These are phyloP conservation scores for Ogataea pini DNA, from an alignment of 805 yeast genomes.

Conservation along the genomic window DNA sequence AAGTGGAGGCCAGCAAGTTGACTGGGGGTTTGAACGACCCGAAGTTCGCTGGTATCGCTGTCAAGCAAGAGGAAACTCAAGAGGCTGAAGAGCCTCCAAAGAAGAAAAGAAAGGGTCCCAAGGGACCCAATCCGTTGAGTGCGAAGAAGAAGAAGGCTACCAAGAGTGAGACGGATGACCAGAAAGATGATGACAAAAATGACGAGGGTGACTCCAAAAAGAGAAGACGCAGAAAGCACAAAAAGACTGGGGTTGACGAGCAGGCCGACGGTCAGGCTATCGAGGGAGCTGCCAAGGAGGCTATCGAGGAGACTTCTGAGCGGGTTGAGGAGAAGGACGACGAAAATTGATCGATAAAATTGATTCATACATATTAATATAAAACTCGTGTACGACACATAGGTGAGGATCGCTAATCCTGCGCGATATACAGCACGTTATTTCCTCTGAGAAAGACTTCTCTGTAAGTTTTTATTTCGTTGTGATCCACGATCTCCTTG, in stretches of 20 bases:
- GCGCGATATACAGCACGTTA: slow-evolving; percentile 58
- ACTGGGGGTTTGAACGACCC: slow-evolving; percentile 76
- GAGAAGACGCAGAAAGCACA: slow-evolving; percentile 6
- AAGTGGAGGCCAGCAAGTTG: slow-evolving; percentile 66
- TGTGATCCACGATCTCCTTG: slow-evolving; percentile 58
- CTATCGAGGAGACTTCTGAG: no score
- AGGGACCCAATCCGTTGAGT: slow-evolving; percentile 89
- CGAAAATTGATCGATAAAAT: slow-evolving; percentile 5
- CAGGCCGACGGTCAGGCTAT: slow-evolving; percentile 6
- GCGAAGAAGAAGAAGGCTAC: slow-evolving; percentile 66
- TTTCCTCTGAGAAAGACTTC: slow-evolving; percentile 89
- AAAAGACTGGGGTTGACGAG: slow-evolving; percentile 1
- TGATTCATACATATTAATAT: slow-evolving; percentile 5
- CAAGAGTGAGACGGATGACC: slow-evolving; percentile 19
- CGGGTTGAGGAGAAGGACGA: background rate
- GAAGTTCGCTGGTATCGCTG: slow-evolving; percentile 43
- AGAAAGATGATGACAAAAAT: slow-evolving; percentile 10
- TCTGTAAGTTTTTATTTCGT: slow-evolving; percentile 54
- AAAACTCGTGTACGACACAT: slow-evolving; percentile 6
- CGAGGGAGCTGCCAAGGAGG: no score
- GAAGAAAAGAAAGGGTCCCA: slow-evolving; percentile 67
- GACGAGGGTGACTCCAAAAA: slow-evolving; percentile 10
- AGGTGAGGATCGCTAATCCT: slow-evolving; percentile 15
- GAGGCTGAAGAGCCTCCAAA: slow-evolving; percentile 22
- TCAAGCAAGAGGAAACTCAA: slow-evolving; percentile 23